Percentiles rank a stretch among this genome's conserved stretches.
Conservation (phyloP, 768 basidiomycete genomes). For the Jaapia argillacea region DNA sequence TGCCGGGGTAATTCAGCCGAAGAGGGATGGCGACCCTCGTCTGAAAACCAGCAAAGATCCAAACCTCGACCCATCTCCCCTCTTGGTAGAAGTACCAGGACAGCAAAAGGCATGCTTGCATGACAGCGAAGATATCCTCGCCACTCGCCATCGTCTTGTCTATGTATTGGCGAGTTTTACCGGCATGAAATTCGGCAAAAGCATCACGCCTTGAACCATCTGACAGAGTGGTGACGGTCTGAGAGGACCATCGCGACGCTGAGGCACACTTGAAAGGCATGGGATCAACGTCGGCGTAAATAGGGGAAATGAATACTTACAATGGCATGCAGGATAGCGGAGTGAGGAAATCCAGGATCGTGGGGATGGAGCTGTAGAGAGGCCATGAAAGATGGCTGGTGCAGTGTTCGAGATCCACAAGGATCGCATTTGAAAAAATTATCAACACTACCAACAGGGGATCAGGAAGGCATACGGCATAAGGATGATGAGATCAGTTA, state of each 20-base stretch:
- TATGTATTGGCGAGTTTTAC: constrained; percentile 80
- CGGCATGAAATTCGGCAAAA: constrained; percentile 81
- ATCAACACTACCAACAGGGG: constrained; percentile 80
- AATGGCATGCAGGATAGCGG: constrained; percentile 86
- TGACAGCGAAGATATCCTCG: constrained; percentile 76
- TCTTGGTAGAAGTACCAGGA: constrained; percentile 92
- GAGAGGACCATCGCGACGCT: constrained; percentile 75
- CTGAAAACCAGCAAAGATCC: constrained; percentile 85
- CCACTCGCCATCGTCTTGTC: constrained; percentile 88
- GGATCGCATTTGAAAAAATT: constrained; percentile 86
- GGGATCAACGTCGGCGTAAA: not conserved
- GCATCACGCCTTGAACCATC: constrained; percentile 75
- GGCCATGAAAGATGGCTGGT: constrained; percentile 69
- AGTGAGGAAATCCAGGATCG: constrained; percentile 80
- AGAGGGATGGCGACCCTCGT: constrained; percentile 75
- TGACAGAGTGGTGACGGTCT: constrained; percentile 51
- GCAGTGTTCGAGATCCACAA: constrained; percentile 76
- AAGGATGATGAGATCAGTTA: constrained; percentile 25
- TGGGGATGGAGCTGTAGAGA: constrained; percentile 74
- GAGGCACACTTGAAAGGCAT: constrained; percentile 54
- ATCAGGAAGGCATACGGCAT: too few species aligned
- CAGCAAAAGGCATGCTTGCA: constrained; percentile 79
- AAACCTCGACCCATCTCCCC: constrained; percentile 84
- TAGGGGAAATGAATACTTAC: constrained; percentile 27
- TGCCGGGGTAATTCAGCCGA: constrained; percentile 79